Conservation (phyloP, 257 asterid species). For the Solanum raphanifolium region DNA sequence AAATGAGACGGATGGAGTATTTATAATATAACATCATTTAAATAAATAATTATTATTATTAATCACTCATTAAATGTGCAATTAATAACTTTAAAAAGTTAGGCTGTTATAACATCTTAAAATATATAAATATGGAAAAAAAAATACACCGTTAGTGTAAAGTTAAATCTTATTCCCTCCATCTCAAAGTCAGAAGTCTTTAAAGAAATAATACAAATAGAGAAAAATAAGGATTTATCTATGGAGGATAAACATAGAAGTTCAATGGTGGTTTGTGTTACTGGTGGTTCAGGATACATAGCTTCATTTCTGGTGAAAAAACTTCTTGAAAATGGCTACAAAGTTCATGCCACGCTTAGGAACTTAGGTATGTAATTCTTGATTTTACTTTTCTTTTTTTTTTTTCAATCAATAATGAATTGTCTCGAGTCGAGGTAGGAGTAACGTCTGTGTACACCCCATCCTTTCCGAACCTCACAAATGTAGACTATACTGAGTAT, state of each 20-base stretch:
- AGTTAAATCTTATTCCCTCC: background rate
- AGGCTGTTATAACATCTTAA: too few relatives aligned
- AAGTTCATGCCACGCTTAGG: conserved; percentile 20
- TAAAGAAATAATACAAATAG: background rate
- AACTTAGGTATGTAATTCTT: conserved; percentile 8
- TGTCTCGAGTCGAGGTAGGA: background rate
- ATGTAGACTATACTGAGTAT: background rate
- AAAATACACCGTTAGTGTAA: too few relatives aligned
- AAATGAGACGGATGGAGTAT: too few relatives aligned
- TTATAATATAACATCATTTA: background rate
- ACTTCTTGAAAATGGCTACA: conserved; percentile 14
- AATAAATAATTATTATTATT: too few relatives aligned
- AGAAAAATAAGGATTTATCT: background rate
- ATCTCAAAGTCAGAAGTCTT: too few relatives aligned
- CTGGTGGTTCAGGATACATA: conserved; percentile 23
- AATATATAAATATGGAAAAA: too few relatives aligned
- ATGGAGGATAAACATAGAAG: conserved; percentile 3
- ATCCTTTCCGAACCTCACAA: background rate
- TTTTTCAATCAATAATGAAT: background rate
- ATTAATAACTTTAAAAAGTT: background rate
- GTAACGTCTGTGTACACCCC: background rate
- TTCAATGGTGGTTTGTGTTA: conserved; percentile 18
- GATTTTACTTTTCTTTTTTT: background rate
- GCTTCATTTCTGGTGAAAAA: conserved; percentile 22
- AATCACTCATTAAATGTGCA: background rate